Evolutionary conservation across 2,329 filamentous ascomycete species (phyloP).

Genomic region (Colletotrichum sp.): DNA sequence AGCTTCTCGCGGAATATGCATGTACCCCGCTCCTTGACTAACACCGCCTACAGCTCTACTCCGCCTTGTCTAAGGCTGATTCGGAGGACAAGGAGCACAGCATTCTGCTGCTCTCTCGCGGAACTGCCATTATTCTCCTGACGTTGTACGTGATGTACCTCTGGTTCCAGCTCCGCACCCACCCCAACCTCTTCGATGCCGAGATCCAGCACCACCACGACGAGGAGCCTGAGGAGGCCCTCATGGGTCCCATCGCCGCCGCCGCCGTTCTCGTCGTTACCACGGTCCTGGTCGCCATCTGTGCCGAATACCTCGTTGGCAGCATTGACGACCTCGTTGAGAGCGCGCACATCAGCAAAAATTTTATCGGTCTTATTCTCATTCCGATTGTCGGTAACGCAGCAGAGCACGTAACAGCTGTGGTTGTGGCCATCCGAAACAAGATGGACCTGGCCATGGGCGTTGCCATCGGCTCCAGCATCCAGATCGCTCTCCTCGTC

Average conservation of each 20-base stretch:
- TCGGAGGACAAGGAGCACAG: slow-evolving; percentile 52
- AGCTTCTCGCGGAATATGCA: slow-evolving; percentile 22
- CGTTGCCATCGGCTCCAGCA: slow-evolving; percentile 80
- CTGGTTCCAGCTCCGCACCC: slow-evolving; percentile 78
- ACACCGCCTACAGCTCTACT: slow-evolving; percentile 60
- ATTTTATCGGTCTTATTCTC: slow-evolving; percentile 80
- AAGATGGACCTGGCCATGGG: slow-evolving; percentile 79
- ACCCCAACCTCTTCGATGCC: slow-evolving; percentile 73
- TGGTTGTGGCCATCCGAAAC: slow-evolving; percentile 78
- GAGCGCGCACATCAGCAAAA: slow-evolving; percentile 75
- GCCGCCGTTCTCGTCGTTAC: slow-evolving; percentile 70
- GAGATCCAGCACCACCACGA: slow-evolving; percentile 40
- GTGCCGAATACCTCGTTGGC: slow-evolving; percentile 78
- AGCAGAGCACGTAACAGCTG: slow-evolving; percentile 81
- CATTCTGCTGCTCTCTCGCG: slow-evolving; percentile 75
- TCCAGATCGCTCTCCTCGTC: slow-evolving; percentile 83
- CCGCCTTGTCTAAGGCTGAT: slow-evolving; percentile 57
- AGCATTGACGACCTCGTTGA: slow-evolving; percentile 77
- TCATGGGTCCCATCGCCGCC: slow-evolving; percentile 69
- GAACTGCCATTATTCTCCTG: slow-evolving; percentile 77
- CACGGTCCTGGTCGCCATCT: slow-evolving; percentile 74
- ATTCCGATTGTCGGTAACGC: slow-evolving; percentile 84
- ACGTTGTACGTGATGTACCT: slow-evolving; percentile 79
- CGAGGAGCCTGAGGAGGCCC: slow-evolving; percentile 47
- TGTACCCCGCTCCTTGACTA: neutral